Base-by-base conservation (phyloP, 1,284 basidiomycete species). In the Apiotrichum porosum region DNA sequence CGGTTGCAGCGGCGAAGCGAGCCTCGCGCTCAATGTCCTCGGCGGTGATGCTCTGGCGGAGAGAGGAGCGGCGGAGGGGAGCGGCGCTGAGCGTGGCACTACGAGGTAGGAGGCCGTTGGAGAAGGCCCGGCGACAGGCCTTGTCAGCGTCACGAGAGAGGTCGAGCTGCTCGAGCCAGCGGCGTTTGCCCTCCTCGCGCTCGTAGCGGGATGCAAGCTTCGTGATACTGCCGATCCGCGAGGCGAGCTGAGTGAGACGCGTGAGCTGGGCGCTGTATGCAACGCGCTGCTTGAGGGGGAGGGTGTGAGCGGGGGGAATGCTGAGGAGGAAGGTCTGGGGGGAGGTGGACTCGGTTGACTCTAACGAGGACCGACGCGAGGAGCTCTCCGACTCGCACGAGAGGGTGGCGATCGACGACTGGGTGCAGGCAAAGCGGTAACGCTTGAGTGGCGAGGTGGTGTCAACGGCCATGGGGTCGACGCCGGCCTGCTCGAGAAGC, bases 111-210 rank as follows among this genome's bases (percentile, higher is more conserved):
- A 57, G 44, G 9, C 62, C 60, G 52, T 68, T 67, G 30, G 60
- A 62, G 52, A 57, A 69, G 15, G 70, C 68, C 17, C 64, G 56
- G 44, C 69, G 56, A 5, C 64, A 45, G 1, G 66, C 65, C 54
- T 58, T 65, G 44, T 72, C 69, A 22, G 57, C 64, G 26, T 59
- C 53, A 33, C 65, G 56, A 24, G 61, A 59, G 12, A 63, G 51
- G 43, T 74, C 72, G 14, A 71, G 47, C 22, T 56, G 51, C 45
- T 72, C 69, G n/a, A 71, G 57, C 66, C 65, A 71, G 34, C 46
- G 37, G 43, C 72, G 56, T 54, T 69, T 72, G 47, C 61, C 62
- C 54, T 73, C 67, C 43, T 73, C 72, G 12, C 65, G 55, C 47
- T 71, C 65, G 56, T 72, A 69, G 41, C 61, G 51, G 14, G 44